Evolutionary conservation across 257 asterid species (phyloP).

Genomic region (Vinca minor): DNA sequence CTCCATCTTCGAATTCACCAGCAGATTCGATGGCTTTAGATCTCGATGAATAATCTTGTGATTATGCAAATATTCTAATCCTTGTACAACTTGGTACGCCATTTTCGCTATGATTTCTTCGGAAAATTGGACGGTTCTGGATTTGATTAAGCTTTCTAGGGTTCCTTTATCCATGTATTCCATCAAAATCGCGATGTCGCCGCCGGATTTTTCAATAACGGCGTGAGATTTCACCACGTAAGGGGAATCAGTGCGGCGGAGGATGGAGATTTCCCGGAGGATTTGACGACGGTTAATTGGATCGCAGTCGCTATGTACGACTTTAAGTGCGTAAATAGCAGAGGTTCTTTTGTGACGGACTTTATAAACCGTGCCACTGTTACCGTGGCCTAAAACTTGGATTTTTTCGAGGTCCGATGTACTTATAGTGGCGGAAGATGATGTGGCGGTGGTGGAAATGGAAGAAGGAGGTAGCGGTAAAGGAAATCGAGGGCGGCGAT

Average conservation of each 20-base stretch:
- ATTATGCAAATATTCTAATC: conserved; percentile 59
- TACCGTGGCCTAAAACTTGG: conserved; percentile 76
- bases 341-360: conserved; percentile 63
- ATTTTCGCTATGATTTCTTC: conserved; percentile 48
- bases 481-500: conserved; percentile 69
- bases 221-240: conserved; percentile 68
- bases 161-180: conserved; percentile 83
- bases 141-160: conserved; percentile 40
- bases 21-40: conserved; percentile 62
- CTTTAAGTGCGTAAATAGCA: conserved; percentile 55
- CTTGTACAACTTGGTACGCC: conserved; percentile 50
- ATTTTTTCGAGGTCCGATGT: conserved; percentile 67
- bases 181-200: conserved; percentile 76
- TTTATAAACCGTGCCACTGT: conserved; percentile 84
- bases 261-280: conserved; percentile 74
- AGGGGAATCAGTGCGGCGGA: conserved; percentile 76
- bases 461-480: conserved; percentile 45
- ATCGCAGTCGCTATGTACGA: conserved; percentile 71
- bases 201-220: conserved; percentile 59
- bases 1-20: conserved; percentile 47
- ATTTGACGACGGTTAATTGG: conserved; percentile 69
- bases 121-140: conserved; percentile 32
- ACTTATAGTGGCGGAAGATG: conserved; percentile 24
- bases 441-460: conserved; percentile 10
- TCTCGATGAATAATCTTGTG: conserved; percentile 82